Percentiles rank a stretch among this genome's conserved stretches.
phyloP scores from a whole-genome alignment of 2,329 filamentous ascomycete genomes.

The Epicoccum sorghinum region DNA sequence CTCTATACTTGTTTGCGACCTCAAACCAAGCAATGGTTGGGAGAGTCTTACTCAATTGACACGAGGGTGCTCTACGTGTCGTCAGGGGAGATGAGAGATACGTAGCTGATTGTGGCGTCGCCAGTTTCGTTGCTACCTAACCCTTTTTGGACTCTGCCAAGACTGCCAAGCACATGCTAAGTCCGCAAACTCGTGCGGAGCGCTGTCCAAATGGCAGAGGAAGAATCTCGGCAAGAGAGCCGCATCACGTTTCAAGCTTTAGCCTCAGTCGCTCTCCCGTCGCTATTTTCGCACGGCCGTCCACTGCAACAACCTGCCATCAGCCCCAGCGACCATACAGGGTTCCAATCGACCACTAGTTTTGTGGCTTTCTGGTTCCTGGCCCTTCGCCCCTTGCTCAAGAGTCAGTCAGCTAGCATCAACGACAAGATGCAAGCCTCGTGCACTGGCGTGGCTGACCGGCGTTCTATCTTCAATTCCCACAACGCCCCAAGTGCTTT shows the following conservation, averaged over 20 bases:
- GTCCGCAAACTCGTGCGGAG: constrained; percentile 2
- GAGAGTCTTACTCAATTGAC: not conserved
- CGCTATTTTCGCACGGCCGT: constrained; percentile 20
- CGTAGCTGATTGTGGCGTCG: constrained; percentile 9
- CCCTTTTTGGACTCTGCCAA: not conserved
- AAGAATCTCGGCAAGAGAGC: constrained; percentile 8
- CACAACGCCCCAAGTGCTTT: constrained; percentile 8
- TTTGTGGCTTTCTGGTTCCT: constrained; percentile 2
- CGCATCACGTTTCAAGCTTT: constrained; percentile 20
- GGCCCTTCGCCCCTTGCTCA: constrained; percentile 16
- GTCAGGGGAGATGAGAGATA: constrained; percentile 10
- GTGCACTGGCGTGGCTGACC: constrained; percentile 18
- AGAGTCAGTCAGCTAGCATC: constrained; percentile 11
- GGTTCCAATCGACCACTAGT: constrained; percentile 2
- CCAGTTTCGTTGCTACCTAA: not conserved
- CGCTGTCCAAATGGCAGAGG: constrained; percentile 10
- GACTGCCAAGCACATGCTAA: not conserved
- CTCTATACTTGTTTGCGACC: not conserved
- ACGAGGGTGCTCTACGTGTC: not conserved
- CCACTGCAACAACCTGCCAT: constrained; percentile 1
- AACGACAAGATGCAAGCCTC: constrained; percentile 20
- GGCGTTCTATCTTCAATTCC: constrained; percentile 9
- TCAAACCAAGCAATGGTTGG: not conserved
- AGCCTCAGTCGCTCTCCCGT: constrained; percentile 26
- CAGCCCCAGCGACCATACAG: constrained; percentile 2